Conservation (phyloP, 2,329 filamentous ascomycete genomes). For the Bipolaris victoriae region DNA sequence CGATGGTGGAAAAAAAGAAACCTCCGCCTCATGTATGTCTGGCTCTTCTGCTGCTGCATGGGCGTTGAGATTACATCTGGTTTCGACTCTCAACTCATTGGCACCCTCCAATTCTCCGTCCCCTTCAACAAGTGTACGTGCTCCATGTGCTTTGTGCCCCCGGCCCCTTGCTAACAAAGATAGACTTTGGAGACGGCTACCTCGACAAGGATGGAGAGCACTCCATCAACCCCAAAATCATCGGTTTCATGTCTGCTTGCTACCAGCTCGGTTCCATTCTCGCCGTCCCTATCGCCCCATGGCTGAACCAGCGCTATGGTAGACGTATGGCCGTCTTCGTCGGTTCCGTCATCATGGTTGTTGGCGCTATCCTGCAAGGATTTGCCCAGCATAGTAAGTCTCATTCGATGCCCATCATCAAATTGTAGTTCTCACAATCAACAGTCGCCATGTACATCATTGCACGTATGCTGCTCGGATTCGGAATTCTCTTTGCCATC, state of each 20-base stretch:
- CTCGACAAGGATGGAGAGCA: conserved; percentile 22
- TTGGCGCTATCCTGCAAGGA: conserved; percentile 66
- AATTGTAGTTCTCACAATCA: conserved; percentile 5
- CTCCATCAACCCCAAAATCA: conserved; percentile 33
- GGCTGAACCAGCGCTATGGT: conserved; percentile 53
- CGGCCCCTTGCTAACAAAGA: conserved; percentile 11
- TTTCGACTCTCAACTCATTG: conserved; percentile 48
- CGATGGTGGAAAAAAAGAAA: conserved; percentile 53
- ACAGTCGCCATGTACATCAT: conserved; percentile 64
- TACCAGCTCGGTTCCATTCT: conserved; percentile 47
- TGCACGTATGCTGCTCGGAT: conserved; percentile 65
- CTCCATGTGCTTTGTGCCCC: too few species aligned
- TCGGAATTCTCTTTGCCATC: conserved; percentile 66
- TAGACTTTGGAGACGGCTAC: conserved; percentile 43
- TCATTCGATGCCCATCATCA: background rate
- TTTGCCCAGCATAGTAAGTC: conserved; percentile 47
- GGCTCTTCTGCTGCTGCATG: conserved; percentile 47
- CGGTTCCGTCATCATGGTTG: conserved; percentile 63
- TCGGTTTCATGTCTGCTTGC: conserved; percentile 45
- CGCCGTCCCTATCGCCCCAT: conserved; percentile 43
- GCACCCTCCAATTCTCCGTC: conserved; percentile 44
- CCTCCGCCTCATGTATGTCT: conserved; percentile 48
- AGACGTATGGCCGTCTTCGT: conserved; percentile 63
- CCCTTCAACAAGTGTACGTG: conserved; percentile 44
- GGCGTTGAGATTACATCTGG: conserved; percentile 50